Base-by-base conservation (phyloP, 192 early-diverging fungal species). In the Phlyctochytrium planicorne region DNA sequence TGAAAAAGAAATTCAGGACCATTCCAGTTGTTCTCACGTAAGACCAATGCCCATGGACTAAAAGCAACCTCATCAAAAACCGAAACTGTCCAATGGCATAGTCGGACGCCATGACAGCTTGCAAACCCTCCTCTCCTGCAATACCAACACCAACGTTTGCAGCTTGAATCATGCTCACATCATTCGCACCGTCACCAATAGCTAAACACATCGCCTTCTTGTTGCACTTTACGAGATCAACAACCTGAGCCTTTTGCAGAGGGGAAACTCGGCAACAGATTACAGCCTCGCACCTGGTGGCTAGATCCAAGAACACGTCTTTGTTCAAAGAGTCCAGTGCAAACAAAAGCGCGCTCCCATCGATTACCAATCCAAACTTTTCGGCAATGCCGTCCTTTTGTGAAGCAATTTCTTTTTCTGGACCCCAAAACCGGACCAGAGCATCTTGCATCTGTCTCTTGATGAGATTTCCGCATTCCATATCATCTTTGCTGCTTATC, bases 111-210 rank as follows among this genome's bases (percentile, higher is more conserved):
- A 94, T 92, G 3, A 88, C 90, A 0, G 96, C 96, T 70, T 98
- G 94, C 73, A 95, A 70, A 10, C 96, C 96, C 77, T 98, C 96
- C 67, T 94, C 89, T 47, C 96, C 96, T 17, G 90, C 88, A 63
- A 98, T 96, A 29, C 96, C 96, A 31, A 98, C 78, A 40, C 96
- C 96, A 23, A 98, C 85, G 75, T 98, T 90, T 33, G 96, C 94
- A 50, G 93, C 94, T 78, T 98, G 96, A 67, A 98, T 98, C 96
- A 98, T 98, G 34, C 87, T 87, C 17, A 98, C 94, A 74, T 98
- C 96, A 74, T 98, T 98, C 16, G 94, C 96, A 33, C 94, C 91
- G 80, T 98, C 96, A 30, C 96, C 96, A 50, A 98, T 94, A 2
- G 95, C 91, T 59, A 98, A 69, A 16, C 91, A 93, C 87, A 96